A percentile compares a stretch with the other conserved stretches of the same genome.
Conservation (phyloP, 2,329 filamentous ascomycete genomes). For the Ophiognomonia clavigignenti-juglandacearum region DNA sequence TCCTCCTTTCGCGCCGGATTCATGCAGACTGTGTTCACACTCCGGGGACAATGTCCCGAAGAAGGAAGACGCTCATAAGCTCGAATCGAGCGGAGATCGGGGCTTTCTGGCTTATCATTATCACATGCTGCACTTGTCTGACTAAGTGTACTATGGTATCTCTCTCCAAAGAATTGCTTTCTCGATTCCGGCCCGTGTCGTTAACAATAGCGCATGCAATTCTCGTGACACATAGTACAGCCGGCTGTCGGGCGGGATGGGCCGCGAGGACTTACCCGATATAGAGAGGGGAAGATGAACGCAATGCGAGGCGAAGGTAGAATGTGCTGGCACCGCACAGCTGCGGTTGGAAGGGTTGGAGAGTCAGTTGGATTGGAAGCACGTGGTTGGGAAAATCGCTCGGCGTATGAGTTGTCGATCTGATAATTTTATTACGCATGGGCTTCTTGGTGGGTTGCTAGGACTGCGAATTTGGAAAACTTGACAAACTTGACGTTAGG, state of each 20-base stretch:
- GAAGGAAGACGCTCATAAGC: too few species aligned
- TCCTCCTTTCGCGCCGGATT: too few species aligned
- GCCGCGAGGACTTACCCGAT: conserved; percentile 14
- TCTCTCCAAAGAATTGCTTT: background rate
- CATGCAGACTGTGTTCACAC: conserved; percentile 12
- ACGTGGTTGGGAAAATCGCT: too few species aligned
- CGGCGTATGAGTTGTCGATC: too few species aligned
- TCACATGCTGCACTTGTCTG: too few species aligned
- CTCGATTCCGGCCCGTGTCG: conserved; percentile 4
- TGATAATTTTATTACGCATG: too few species aligned
- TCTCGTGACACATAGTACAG: background rate
- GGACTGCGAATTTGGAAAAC: background rate
- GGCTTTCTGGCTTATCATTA: background rate
- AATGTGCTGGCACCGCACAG: conserved; percentile 4
- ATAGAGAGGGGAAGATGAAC: conserved; percentile 12
- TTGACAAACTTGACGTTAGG: background rate
- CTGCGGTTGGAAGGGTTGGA: too few species aligned
- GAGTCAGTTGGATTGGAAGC: background rate
- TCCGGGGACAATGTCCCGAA: conserved; percentile 1
- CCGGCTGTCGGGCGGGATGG: conserved; percentile 16
- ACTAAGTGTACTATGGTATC: too few species aligned
- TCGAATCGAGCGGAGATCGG: background rate
- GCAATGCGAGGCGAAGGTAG: too few species aligned
- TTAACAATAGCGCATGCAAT: background rate
- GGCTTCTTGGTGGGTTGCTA: too few species aligned